Percentiles rank a stretch among this genome's conserved stretches.
Conservation (phyloP, 1,284 basidiomycete species). For the Ustilago curta region DNA sequence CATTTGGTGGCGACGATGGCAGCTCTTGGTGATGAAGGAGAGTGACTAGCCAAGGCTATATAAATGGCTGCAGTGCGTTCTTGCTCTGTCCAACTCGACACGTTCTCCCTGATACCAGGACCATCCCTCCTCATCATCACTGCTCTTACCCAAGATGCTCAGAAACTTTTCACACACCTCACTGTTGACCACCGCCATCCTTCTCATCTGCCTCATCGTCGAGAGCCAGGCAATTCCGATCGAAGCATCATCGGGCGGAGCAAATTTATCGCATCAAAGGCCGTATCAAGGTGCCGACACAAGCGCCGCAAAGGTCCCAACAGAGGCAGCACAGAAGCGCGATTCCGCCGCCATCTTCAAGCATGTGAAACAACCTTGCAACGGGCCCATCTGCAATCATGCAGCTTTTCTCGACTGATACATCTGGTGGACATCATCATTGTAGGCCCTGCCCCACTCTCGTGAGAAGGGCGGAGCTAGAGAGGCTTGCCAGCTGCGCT, state of each 20-base stretch:
- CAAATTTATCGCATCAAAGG: not conserved
- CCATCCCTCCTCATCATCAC: not conserved
- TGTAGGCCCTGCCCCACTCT: not conserved
- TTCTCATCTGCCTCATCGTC: not conserved
- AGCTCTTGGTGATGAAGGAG: not conserved
- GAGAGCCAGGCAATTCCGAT: conserved; percentile 9
- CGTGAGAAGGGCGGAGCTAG: not conserved
- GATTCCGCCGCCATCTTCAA: conserved; percentile 17
- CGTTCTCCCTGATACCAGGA: not conserved
- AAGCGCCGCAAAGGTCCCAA: conserved; percentile 1
- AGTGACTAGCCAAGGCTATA: not conserved
- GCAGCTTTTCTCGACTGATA: conserved; percentile 25
- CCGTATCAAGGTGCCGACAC: not conserved
- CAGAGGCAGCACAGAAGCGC: not conserved
- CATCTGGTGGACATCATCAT: not conserved
- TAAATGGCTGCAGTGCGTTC: not conserved
- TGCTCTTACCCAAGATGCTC: not conserved
- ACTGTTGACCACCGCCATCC: conserved; percentile 1
- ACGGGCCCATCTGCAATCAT: conserved; percentile 40
- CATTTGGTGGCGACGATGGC: conserved; percentile 1
- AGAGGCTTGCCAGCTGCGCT: not conserved
- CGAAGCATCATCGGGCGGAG: not conserved
- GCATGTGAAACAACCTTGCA: conserved; percentile 27
- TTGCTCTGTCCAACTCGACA: not conserved
- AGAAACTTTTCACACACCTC: not conserved